Conservation (phyloP, 2,329 filamentous ascomycete species). For the Nemania sp. region DNA sequence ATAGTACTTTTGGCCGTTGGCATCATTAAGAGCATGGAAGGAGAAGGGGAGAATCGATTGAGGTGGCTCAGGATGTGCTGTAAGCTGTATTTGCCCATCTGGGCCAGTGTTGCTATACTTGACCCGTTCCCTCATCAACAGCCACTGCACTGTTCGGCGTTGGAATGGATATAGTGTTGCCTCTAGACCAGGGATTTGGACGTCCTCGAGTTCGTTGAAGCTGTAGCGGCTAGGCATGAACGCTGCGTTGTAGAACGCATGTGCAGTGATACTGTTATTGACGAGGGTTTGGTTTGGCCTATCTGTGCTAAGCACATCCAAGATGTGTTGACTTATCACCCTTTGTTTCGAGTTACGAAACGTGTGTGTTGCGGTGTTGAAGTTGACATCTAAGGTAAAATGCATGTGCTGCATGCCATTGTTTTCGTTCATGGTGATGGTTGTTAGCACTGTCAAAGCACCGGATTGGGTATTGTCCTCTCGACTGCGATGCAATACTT, state of each 20-base stretch:
- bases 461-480: constrained; percentile 27
- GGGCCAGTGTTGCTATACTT: constrained; percentile 45
- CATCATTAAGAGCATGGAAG: constrained; percentile 52
- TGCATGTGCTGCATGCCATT: constrained; percentile 37
- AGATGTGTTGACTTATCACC: constrained; percentile 41
- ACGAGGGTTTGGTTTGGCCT: not conserved
- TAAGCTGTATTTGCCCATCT: constrained; percentile 32
- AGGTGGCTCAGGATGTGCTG: constrained; percentile 29
- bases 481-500: constrained; percentile 23
- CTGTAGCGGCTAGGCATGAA: constrained; percentile 58
- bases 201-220: constrained; percentile 44
- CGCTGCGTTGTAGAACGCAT: constrained; percentile 71
- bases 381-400: constrained; percentile 46
- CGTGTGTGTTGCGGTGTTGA: constrained; percentile 48
- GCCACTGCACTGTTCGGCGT: constrained; percentile 70
- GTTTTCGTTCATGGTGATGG: constrained; percentile 40
- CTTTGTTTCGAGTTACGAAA: constrained; percentile 42
- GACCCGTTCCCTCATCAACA: constrained; percentile 68
- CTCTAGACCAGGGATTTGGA: constrained; percentile 50
- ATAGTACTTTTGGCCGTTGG: constrained; percentile 44
- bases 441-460: constrained; percentile 42
- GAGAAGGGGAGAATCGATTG: constrained; percentile 45
- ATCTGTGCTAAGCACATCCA: constrained; percentile 43
- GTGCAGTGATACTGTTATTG: constrained; percentile 41
- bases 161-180: constrained; percentile 73